Evolutionary conservation across 345 rosid genomes (phyloP).

Genomic region (Dimocarpus longan): DNA sequence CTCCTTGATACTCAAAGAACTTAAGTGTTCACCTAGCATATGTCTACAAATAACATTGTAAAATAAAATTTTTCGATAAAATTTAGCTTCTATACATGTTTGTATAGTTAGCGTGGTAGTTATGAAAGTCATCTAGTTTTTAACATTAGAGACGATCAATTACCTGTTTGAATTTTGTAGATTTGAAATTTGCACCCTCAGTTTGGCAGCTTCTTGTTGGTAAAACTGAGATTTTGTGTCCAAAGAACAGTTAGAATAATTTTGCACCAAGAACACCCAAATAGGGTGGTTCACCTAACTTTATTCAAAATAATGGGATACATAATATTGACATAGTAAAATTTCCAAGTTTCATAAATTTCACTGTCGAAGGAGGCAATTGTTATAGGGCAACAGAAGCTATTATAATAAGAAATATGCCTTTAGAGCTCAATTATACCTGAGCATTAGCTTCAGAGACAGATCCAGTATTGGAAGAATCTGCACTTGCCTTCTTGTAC

Average conservation of each 20-base stretch:
- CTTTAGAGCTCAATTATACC: conserved; percentile 37
- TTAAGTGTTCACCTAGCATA: conserved; percentile 78
- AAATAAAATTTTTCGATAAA: background rate
- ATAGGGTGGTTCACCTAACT: background rate
- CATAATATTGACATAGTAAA: background rate
- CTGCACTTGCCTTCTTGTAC: conserved; percentile 82
- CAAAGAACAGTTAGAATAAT: background rate
- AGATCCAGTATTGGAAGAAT: conserved; percentile 67
- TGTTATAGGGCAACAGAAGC: background rate
- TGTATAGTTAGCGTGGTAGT: too few species aligned
- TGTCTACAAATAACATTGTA: conserved; percentile 46
- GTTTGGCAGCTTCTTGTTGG: conserved; percentile 83
- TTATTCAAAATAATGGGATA: background rate
- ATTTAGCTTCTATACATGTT: too few species aligned
- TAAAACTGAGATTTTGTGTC: conserved; percentile 52
- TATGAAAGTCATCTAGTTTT: too few species aligned
- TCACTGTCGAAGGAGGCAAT: background rate
- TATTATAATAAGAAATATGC: background rate
- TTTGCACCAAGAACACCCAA: background rate
- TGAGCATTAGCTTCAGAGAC: conserved; percentile 87
- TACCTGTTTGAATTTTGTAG: conserved; percentile 82
- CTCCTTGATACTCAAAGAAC: conserved; percentile 50
- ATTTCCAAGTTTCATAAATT: background rate
- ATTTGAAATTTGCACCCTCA: conserved; percentile 63
- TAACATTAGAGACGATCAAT: background rate